Base-by-base conservation (phyloP, 805 yeast species). In the Ogataea nakhonphanomensis region DNA sequence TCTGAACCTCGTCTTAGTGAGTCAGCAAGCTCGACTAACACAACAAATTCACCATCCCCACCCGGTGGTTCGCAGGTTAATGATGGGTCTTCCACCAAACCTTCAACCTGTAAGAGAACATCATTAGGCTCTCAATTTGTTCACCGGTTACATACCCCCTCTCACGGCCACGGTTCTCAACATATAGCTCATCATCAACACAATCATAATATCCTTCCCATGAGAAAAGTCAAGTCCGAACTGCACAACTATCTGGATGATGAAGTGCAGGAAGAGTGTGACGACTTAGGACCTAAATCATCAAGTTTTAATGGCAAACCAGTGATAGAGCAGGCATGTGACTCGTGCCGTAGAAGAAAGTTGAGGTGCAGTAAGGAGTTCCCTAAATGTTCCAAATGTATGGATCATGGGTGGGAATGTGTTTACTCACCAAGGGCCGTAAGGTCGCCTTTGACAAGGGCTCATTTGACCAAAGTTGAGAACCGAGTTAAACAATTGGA, bases 391-490 rank as follows among this genome's bases (percentile, higher is more conserved):
- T 66, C 80, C 32, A 85, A 85, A 54, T 87, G 96, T 65, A 59
- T 70, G 7, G 77, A 74, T 39, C 87, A 84, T 55, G 68, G 71
- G 15, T 81, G 95, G 84, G 73, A 74, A 24, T 87, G 96, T 60
- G 64, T 76, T 2, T 87, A 87, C 56, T 81, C 90, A 15, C 95
- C 96, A 11, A 70, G 84, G 45, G 74, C 81, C 2, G 81, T 83
- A 25, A 68, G 95, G 39, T 79, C 91, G 4, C 95, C 95, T 0
- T 64, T 87, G 41, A 87, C 95, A 0, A 67, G 96, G 50, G 87
- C 84, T 4, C 83, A 85, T 63, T 65, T 87, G 49, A 86, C 95
- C 11, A 74, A 74, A 38, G 88, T 87, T 22, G 95, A 87, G 60
- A 72, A 67, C 37, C 61, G 78, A 34, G 74, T 75, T 5, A 59